Evolutionary conservation across 495 filamentous ascomycete species (phyloP), one percentile per base, ranked within the genome.

Genomic region (Astrocystis sublimbata): DNA sequence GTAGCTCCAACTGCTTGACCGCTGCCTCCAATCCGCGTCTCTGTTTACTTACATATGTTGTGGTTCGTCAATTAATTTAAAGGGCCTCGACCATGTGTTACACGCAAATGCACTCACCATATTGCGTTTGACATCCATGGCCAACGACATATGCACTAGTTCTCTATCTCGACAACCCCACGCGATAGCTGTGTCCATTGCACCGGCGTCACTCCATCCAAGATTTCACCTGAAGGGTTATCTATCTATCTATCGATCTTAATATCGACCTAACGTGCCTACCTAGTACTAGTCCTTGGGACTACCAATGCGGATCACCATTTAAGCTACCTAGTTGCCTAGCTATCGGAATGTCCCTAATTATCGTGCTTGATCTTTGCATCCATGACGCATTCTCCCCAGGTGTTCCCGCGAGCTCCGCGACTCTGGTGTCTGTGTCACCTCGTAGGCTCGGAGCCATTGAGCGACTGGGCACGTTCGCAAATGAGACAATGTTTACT

Each of bases 331-430:
- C n/a, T n/a, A n/a, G n/a, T n/a, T n/a, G n/a, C n/a, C n/a, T n/a
- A 60, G 62, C 65, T 66, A 67, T 70, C 68, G 70, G 70, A 69
- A 71, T 65, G 66, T 67, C 64, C 64, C 64, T 65, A 63, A 64
- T 67, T 71, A 65, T 62, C 69, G 33, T 64, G 66, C 66, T 58
- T 58, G 26, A 63, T 58, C 53, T 63, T 61, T 61, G 56, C 54
- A 61, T 55, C 57, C 61, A 71, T 71, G 69, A 71, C 66, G 69
- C 68, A 67, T 55, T n/a, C 62, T 61, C 41, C 30, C 49, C 46
- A 36, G 24, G 13, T 26, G 28, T 21, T 61, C 4, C 47, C 53
- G 45, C 61, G 36, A 52, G 23, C 61, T 52, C 53, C 53, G 53
- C 43, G 61, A 52, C 53, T 57, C n/a, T n/a, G n/a, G n/a, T n/a